These are phyloP conservation scores for Chaetomidium leptoderma DNA, from an alignment of 495 filamentous ascomycete genomes.

Conservation along the genomic window DNA sequence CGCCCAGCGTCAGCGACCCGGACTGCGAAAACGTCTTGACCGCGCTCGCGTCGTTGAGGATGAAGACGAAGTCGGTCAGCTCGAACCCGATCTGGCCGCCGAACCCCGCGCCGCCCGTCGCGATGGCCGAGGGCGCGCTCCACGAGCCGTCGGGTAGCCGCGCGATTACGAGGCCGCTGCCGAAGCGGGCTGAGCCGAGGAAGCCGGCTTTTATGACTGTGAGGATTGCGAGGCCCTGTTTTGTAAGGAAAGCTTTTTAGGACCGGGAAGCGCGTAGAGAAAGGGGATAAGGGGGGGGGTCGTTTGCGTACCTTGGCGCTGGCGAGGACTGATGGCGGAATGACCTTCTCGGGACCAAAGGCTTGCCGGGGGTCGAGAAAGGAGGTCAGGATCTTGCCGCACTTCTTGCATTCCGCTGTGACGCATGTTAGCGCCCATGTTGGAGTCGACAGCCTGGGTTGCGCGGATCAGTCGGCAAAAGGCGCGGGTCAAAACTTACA, in stretches of 20 bases:
- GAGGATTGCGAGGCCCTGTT: conserved; percentile 85
- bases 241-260: background rate
- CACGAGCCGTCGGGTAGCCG: conserved; percentile 86
- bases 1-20: conserved; percentile 85
- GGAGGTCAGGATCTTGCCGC: conserved; percentile 86
- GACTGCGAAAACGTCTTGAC: conserved; percentile 93
- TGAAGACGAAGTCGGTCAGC: conserved; percentile 97
- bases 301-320: conserved; percentile 72
- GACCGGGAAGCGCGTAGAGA: background rate
- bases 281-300: background rate
- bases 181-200: conserved; percentile 86
- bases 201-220: conserved; percentile 97
- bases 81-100: conserved; percentile 98
- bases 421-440: conserved; percentile 6
- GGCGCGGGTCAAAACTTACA: conserved; percentile 44
- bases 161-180: conserved; percentile 89
- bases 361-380: conserved; percentile 93
- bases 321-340: conserved; percentile 84
- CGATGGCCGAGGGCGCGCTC: conserved; percentile 92
- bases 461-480: background rate
- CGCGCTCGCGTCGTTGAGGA: conserved; percentile 86
- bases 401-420: conserved; percentile 82
- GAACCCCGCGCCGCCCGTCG: conserved; percentile 85
- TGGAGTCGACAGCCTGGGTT: background rate
- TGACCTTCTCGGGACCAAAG: conserved; percentile 96